A percentile compares a stretch with the other conserved stretches of the same genome.
These are phyloP conservation scores for Candida chauliodis DNA, from an alignment of 805 yeast species.

Conservation along the genomic window DNA sequence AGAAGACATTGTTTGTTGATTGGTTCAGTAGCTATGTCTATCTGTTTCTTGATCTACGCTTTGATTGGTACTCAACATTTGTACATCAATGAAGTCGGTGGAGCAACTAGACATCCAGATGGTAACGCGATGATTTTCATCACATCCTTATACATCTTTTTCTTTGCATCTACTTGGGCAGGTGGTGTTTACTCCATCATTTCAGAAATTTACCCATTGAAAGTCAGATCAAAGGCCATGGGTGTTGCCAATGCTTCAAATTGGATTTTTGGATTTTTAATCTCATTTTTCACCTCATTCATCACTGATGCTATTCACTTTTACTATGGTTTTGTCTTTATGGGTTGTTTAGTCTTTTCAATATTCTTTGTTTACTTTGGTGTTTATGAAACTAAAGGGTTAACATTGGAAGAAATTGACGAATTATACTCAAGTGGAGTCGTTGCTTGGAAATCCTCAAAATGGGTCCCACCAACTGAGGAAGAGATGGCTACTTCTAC, in stretches of 20 bases:
- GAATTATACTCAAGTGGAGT: constrained; percentile 49
- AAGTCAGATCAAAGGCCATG: constrained; percentile 60
- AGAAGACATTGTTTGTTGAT: constrained; percentile 42
- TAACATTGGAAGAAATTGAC: constrained; percentile 79
- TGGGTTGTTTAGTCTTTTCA: constrained; percentile 60
- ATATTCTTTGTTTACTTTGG: constrained; percentile 68
- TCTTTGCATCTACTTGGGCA: constrained; percentile 75
- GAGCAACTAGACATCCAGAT: constrained; percentile 42
- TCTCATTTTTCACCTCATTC: constrained; percentile 65
- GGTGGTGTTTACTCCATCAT: constrained; percentile 65
- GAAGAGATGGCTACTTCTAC: constrained; percentile 31
- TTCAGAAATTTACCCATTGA: constrained; percentile 65
- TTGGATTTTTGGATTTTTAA: constrained; percentile 61
- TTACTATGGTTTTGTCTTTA: constrained; percentile 61
- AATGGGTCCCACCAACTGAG: constrained; percentile 49
- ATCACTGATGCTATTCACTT: constrained; percentile 59
- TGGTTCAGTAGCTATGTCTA: constrained; percentile 46
- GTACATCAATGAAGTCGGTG: constrained; percentile 20
- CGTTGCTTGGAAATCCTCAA: constrained; percentile 38
- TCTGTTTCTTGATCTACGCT: constrained; percentile 58
- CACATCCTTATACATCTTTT: constrained; percentile 60
- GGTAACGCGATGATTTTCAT: constrained; percentile 62
- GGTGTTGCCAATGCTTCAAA: constrained; percentile 62
- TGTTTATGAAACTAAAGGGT: constrained; percentile 77
- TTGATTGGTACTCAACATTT: constrained; percentile 55